phyloP scores from a whole-genome alignment of 1,139 yeast genomes.

The Yamadazyma friedrichii region DNA sequence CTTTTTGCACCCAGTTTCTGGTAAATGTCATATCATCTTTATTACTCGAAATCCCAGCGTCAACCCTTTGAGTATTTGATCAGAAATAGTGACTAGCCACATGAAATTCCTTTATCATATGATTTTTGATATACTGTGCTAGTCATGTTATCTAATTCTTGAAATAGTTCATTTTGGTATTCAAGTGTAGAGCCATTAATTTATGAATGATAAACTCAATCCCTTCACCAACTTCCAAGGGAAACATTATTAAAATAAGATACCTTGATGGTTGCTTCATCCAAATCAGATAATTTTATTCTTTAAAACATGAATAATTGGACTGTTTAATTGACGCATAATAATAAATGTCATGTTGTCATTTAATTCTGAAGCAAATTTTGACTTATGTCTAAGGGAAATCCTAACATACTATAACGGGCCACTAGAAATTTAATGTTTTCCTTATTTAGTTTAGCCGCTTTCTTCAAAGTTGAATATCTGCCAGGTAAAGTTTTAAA shows the following conservation, averaged over 20 bases:
- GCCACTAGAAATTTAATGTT: not conserved
- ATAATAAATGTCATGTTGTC: too few relatives aligned
- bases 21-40: not conserved
- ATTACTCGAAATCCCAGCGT: not conserved
- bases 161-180: not conserved
- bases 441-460: not conserved
- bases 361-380: too few relatives aligned
- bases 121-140: not conserved
- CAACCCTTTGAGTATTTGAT: not conserved
- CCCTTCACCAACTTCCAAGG: too few relatives aligned
- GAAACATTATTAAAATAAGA: too few relatives aligned
- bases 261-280: too few relatives aligned
- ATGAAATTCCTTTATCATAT: not conserved
- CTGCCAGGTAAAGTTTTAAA: not conserved
- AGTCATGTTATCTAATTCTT: not conserved
- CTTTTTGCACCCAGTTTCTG: too few relatives aligned
- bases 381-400: too few relatives aligned
- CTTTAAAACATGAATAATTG: too few relatives aligned
- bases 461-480: not conserved
- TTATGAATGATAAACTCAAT: not conserved
- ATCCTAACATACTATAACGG: not conserved
- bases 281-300: too few relatives aligned
- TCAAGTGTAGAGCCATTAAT: not conserved
- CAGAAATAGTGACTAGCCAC: not conserved
- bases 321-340: too few relatives aligned